Evolutionary conservation across 176 grass and related monocot species (phyloP).

Genomic region (Avena sativa): DNA sequence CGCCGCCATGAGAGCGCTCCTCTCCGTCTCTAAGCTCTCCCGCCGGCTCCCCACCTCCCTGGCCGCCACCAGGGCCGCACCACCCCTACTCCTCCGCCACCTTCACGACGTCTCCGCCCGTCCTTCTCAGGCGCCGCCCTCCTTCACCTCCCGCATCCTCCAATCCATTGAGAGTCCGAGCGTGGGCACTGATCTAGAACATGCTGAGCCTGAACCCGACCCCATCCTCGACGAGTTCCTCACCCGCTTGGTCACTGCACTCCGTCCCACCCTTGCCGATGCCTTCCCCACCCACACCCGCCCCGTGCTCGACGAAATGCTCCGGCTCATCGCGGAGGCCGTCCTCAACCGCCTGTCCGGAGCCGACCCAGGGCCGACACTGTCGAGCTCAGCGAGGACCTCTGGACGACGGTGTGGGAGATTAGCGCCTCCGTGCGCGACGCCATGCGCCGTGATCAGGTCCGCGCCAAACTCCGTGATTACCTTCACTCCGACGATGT

Average conservation of each 20-base stretch:
- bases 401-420: conserved; percentile 63
- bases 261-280: conserved; percentile 52
- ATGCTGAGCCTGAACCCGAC: conserved; percentile 25
- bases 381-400: conserved; percentile 63
- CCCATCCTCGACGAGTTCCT: conserved; percentile 62
- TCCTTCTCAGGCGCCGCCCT: conserved; percentile 35
- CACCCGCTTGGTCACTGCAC: conserved; percentile 53
- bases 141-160: conserved; percentile 63
- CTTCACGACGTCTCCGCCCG: conserved; percentile 37
- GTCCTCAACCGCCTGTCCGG: conserved; percentile 60
- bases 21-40: conserved; percentile 56
- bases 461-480: conserved; percentile 61
- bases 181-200: conserved; percentile 12
- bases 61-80: conserved; percentile 13
- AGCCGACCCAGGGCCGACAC: conserved; percentile 2
- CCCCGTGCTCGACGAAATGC: conserved; percentile 77
- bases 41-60: conserved; percentile 51
- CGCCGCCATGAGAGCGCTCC: conserved; percentile 72
- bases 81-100: conserved; percentile 27
- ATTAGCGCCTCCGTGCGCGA: conserved; percentile 65
- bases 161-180: conserved; percentile 40
- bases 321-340: conserved; percentile 75
- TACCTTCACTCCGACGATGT: conserved; percentile 84
- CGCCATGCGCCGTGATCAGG: conserved; percentile 56
- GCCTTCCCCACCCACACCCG: conserved; percentile 64